Evolutionary conservation across 2,329 filamentous ascomycete genomes (phyloP).

Genomic region (Cladosporium oxysporum): DNA sequence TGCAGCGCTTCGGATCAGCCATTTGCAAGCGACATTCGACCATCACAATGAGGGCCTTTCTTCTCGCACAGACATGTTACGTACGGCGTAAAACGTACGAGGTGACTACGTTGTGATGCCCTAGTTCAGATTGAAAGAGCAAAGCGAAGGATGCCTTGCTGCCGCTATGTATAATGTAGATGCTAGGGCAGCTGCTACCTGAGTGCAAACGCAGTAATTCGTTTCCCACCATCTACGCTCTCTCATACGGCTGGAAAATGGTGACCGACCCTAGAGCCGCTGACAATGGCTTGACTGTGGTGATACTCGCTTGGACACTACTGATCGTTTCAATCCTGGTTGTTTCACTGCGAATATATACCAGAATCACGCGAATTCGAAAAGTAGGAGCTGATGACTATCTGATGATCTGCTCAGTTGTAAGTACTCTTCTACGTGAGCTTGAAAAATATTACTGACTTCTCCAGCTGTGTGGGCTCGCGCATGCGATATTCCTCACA

Average conservation of each 20-base stretch:
- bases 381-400: constrained; percentile 12
- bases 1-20: background rate
- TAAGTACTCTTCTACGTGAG: background rate
- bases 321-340: background rate
- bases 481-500: constrained; percentile 5
- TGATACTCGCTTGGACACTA: background rate
- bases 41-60: background rate
- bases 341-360: background rate
- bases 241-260: background rate
- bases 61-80: background rate
- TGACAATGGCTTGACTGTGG: background rate
- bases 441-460: background rate
- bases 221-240: background rate
- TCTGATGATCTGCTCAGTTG: constrained; percentile 12
- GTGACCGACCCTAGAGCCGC: background rate
- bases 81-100: background rate
- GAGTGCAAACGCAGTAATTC: background rate
- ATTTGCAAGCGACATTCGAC: background rate
- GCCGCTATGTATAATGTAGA: background rate
- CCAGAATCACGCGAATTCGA: background rate
- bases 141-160: background rate
- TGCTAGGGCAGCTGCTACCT: background rate
- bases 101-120: background rate
- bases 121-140: background rate
- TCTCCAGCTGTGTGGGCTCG: constrained; percentile 10